Evolutionary conservation across 2,329 filamentous ascomycete species (phyloP), one percentile per base, ranked within the genome.

Genomic region (Fusarium proliferatum): DNA sequence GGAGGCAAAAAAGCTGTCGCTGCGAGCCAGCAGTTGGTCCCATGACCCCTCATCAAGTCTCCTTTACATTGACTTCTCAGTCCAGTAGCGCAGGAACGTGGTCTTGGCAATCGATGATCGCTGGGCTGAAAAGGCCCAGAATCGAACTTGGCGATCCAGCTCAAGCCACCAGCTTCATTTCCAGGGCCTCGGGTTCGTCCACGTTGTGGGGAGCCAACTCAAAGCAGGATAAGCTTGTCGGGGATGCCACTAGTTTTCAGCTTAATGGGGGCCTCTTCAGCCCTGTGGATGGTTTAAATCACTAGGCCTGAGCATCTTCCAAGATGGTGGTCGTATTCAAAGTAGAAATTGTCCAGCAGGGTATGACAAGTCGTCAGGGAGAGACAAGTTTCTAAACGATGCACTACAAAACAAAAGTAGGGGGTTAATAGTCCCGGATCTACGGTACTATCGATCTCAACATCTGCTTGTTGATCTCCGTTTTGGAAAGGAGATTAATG

Each of bases 131-230:
- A 42, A 33, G 52, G 52, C 41, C 59, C 34, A 33, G 59, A 60
- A 41, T 21, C 11, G 8, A 64, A 26, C 39, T 48, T 16, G 48
- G 53, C 26, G n/a, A 53, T 28, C 9, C 15, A 17, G 19, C 5
- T 8, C n/a, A 60, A 69, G 51, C 60, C 60, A 69, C 66, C 42
- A 41, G 30, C 59, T 63, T 65, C 66, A 65, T 65, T 52, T 9
- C 33, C 45, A 55, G 13, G 21, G 16, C 21, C 13, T 43, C 23
- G 36, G 59, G 43, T 55, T 69, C 33, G 66, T 28, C 60, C 34
- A 38, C 28, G 43, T 65, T 11, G 26, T 36, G 11, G 7, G 2
- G 34, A 11, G 28, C 46, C 58, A 53, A 39, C 46, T n/a, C 38
- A 30, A 59, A n/a, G 16, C 16, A 39, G 33, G 26, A 23, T 30